A percentile compares a stretch with the other conserved stretches of the same genome.
Conservation (phyloP, 1,284 basidiomycete genomes). For the Heterobasidion irregulare region DNA sequence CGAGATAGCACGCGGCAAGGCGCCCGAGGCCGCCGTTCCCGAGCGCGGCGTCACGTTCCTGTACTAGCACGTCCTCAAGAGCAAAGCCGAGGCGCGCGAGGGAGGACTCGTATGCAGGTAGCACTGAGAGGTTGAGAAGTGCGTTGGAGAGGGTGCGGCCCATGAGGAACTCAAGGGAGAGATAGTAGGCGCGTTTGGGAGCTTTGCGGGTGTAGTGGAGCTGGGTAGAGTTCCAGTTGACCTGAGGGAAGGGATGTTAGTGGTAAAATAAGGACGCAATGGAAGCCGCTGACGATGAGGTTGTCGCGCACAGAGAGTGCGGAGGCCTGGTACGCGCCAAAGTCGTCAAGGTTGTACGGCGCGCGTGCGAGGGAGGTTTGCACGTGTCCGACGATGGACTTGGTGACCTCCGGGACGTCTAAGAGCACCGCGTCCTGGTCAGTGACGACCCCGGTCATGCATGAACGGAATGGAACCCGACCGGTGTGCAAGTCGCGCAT, state of each 20-base stretch:
- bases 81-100: conserved; percentile 75
- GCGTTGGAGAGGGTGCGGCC: conserved; percentile 74
- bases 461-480: conserved; percentile 19
- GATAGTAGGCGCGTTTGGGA: conserved; percentile 85
- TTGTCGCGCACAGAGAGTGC: conserved; percentile 81
- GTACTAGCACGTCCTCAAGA: conserved; percentile 78
- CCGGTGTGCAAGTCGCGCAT: conserved; percentile 51
- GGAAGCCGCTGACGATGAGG: conserved; percentile 46
- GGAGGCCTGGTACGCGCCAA: conserved; percentile 75
- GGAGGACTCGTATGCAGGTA: conserved; percentile 64
- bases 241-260: conserved; percentile 23
- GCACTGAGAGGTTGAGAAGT: conserved; percentile 80
- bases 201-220: conserved; percentile 58
- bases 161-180: conserved; percentile 86
- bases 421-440: background rate
- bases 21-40: conserved; percentile 89
- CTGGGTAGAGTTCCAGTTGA: conserved; percentile 79
- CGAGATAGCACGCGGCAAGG: conserved; percentile 89
- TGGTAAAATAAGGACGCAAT: conserved; percentile 13
- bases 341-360: conserved; percentile 78
- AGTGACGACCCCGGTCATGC: background rate
- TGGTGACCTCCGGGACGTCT: conserved; percentile 66
- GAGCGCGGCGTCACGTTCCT: conserved; percentile 85
- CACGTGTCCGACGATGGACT: conserved; percentile 78
- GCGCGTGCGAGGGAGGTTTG: conserved; percentile 85